Evolutionary conservation across 78 protist genomes (phyloP), one percentile per base, ranked within the genome.

Genomic region (Trichosphaerium sp.): DNA sequence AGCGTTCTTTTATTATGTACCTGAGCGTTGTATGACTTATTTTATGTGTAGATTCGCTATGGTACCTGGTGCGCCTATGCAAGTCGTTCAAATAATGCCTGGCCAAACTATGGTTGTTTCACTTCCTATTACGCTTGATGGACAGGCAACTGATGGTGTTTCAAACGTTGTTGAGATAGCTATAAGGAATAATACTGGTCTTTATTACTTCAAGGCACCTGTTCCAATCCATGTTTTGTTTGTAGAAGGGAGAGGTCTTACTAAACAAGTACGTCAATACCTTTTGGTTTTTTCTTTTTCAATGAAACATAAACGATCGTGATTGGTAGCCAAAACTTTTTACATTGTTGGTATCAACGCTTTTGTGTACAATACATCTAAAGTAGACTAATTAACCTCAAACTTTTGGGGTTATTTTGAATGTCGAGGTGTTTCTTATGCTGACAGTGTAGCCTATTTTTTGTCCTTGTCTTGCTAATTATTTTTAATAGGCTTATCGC

Each of bases 81-180:
- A 3, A 12, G n/a, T 70, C 47, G 44, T 65, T 12, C 56, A 52
- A 15, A 55, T 54, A 2, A 54, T 41, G 23, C 59, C 73, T 1
- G 39, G 39, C 56, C 62, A 55, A 12, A 21, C 75, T 23, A 7
- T 21, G 18, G 61, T 38, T 28, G 28, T 5, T 31, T 6, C 31
- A 18, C 31, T n/a, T 49, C 29, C 63, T n/a, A n/a, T n/a, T n/a
- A n/a, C n/a, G n/a, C n/a, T n/a, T n/a, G n/a, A n/a, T n/a, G n/a
- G n/a, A n/a, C 25, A 28, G 32, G 41, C 68, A 40, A 49, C 26
- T 70, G 60, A 60, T 75, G 66, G 63, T 39, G 29, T 51, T 71
- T n/a, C 71, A 75, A 48, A 38, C 58, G 25, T 75, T 60, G 63
- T 79, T 69, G 11, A 54, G 48, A 41, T 82, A 28, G 31, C 55